Evolutionary conservation across 1,284 basidiomycete genomes (phyloP), one percentile per base, ranked within the genome.

Genomic region (Boletus smithii): DNA sequence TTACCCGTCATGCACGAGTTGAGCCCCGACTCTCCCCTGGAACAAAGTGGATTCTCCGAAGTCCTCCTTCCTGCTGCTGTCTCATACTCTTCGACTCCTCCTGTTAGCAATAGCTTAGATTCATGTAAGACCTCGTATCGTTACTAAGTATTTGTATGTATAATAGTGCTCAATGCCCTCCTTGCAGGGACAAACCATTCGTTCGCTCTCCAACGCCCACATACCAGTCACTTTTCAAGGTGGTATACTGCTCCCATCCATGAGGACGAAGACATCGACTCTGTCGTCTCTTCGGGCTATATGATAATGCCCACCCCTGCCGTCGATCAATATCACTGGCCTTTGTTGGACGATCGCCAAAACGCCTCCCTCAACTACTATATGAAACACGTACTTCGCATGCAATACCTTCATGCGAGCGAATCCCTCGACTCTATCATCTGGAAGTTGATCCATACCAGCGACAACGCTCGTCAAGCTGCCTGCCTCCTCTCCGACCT

Each of bases 41-140:
- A 67, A 43, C 67, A 60, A 60, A 59, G 57, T 60, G 62, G 66
- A 61, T 63, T 68, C 59, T 55, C 63, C 48, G 64, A 69, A 65
- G 71, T 68, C 65, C 67, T 73, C 58, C 65, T 73, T 64, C 70
- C 65, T 53, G 48, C 65, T 53, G 48, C 63, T 55, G 58, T 61
- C 50, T 47, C 61, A 43, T 61, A 56, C 51, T 49, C 58, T 56
- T 57, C 69, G 57, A 54, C 67, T 59, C 58, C 64, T 61, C 59
- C 65, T 63, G 58, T 65, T 54, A 58, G 68, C 65, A 66, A 61
- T 77, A 75, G 70, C 67, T 65, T 77, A 76, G 73, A 68, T 55
- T 48, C 70, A 73, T 81, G 82, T 85, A 85, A 85, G 83, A 78
- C 68, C 60, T 68, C 76, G 80, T 85, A 83, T 76, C 76, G 73